Conservation (phyloP, 495 filamentous ascomycete genomes). For the Lentithecium fluviatile region DNA sequence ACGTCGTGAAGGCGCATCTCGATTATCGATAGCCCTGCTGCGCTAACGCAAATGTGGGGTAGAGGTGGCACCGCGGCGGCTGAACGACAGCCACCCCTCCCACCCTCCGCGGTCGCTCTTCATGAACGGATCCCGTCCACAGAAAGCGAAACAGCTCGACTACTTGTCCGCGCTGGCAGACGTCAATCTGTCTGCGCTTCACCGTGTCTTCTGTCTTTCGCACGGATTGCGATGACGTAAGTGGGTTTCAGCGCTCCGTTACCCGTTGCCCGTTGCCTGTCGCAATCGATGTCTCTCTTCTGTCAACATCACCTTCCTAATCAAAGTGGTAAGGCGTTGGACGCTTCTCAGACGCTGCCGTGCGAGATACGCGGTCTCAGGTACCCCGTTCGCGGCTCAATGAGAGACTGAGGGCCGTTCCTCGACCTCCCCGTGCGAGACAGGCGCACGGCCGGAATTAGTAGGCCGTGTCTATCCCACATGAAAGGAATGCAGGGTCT, state of each 20-base stretch:
- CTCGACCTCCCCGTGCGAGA: too few relatives aligned
- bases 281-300: not conserved
- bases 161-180: not conserved
- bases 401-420: too few relatives aligned
- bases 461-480: too few relatives aligned
- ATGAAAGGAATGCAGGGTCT: not conserved
- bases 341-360: too few relatives aligned
- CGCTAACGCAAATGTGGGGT: conserved; percentile 7
- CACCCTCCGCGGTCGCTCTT: not conserved
- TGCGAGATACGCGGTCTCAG: too few relatives aligned
- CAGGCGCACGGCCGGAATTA: too few relatives aligned
- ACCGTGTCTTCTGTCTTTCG: not conserved
- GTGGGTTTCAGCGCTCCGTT: not conserved
- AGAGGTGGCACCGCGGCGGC: too few relatives aligned
- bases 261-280: not conserved
- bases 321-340: not conserved
- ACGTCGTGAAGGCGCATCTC: conserved; percentile 14
- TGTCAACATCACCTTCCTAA: not conserved
- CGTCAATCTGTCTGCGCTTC: not conserved
- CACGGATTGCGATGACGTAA: not conserved
- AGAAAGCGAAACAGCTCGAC: not conserved
- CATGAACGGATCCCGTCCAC: not conserved
- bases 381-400: too few relatives aligned
- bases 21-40: not conserved
- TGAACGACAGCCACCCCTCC: not conserved